phyloP scores from a whole-genome alignment of 2,329 filamentous ascomycete genomes.

The Corynespora cassiicola region DNA sequence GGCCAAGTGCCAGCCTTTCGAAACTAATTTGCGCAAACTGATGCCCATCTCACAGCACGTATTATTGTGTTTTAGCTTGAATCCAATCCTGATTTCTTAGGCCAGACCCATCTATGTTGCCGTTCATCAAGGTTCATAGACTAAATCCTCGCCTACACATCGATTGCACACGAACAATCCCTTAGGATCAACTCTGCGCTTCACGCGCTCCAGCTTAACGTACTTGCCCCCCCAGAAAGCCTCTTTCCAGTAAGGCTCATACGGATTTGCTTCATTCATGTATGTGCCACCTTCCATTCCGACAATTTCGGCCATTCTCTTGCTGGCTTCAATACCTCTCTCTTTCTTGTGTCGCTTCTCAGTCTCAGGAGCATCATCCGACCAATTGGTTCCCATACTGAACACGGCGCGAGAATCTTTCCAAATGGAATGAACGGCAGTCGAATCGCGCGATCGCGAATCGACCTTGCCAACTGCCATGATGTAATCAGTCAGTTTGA shows the following conservation, averaged over 20 bases:
- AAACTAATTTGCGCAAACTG: no score
- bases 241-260: slow-evolving; percentile 20
- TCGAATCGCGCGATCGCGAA: slow-evolving; percentile 29
- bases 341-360: slow-evolving; percentile 28
- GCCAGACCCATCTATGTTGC: no score
- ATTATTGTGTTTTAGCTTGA: no score
- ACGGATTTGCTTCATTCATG: slow-evolving; percentile 22
- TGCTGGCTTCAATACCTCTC: slow-evolving; percentile 30
- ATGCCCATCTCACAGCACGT: no score
- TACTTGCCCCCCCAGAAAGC: slow-evolving; percentile 23
- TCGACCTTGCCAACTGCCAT: slow-evolving; percentile 35
- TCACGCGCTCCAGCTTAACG: slow-evolving; percentile 12
- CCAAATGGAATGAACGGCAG: slow-evolving; percentile 34
- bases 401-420: slow-evolving; percentile 29
- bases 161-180: slow-evolving; percentile 16
- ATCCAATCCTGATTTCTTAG: no score
- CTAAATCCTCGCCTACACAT: slow-evolving; percentile 10
- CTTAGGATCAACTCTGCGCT: slow-evolving; percentile 17
- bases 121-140: slow-evolving; percentile 9
- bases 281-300: slow-evolving; percentile 32
- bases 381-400: slow-evolving; percentile 33
- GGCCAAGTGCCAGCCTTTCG: no score
- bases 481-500: slow-evolving; percentile 6
- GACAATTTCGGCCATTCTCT: slow-evolving; percentile 30
- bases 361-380: slow-evolving; percentile 26